Evolutionary conservation across 2,329 filamentous ascomycete species (phyloP).

Genomic region (Exophiala lecanii-corni): DNA sequence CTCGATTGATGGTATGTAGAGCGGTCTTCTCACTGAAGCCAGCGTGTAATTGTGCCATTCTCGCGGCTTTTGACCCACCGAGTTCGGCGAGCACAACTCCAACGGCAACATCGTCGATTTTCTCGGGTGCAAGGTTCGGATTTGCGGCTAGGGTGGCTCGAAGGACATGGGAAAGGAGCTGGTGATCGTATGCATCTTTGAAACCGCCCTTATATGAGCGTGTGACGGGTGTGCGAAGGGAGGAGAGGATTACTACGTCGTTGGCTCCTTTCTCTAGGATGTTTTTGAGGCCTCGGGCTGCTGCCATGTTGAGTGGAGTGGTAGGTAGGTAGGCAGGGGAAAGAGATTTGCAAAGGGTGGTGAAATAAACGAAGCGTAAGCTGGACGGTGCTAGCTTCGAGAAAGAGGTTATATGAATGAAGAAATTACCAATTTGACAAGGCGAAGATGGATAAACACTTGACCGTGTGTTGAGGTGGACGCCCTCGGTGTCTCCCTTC

Average conservation of each 20-base stretch:
- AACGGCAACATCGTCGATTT: constrained; percentile 75
- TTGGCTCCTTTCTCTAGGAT: constrained; percentile 73
- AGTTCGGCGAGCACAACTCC: constrained; percentile 89
- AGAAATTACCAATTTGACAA: too few species aligned
- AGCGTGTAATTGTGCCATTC: constrained; percentile 84
- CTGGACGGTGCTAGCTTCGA: too few species aligned
- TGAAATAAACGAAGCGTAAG: too few species aligned
- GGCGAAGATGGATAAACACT: too few species aligned
- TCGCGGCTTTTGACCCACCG: constrained; percentile 81
- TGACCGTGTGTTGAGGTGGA: too few species aligned
- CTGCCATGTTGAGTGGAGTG: constrained; percentile 11
- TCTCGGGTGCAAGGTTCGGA: constrained; percentile 64
- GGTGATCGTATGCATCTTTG: constrained; percentile 85
- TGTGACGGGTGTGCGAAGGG: constrained; percentile 83
- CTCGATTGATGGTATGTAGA: constrained; percentile 84
- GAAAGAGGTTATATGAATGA: too few species aligned
- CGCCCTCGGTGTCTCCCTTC: too few species aligned
- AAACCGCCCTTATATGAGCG: constrained; percentile 77
- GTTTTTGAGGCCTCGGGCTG: constrained; percentile 62
- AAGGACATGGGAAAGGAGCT: constrained; percentile 64
- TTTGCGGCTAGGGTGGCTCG: constrained; percentile 67
- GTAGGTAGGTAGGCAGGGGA: not conserved
- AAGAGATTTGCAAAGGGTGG: not conserved
- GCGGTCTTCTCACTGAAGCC: constrained; percentile 68
- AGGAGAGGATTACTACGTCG: constrained; percentile 83